These are phyloP conservation scores for Neoboletus subvelutipes DNA, from an alignment of 768 basidiomycete genomes.

Conservation along the genomic window DNA sequence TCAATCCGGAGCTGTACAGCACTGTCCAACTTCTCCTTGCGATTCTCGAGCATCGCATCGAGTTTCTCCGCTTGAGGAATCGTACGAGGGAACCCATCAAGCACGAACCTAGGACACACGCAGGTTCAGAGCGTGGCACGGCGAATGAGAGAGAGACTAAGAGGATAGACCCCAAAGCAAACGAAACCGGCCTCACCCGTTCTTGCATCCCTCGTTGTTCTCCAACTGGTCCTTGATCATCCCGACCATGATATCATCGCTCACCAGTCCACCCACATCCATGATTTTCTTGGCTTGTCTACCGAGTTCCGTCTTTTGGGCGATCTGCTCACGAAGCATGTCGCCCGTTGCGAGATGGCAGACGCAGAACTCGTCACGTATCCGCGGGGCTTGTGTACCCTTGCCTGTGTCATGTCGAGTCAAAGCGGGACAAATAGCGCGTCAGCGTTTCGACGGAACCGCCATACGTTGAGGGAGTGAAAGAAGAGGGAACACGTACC, in stretches of 20 bases:
- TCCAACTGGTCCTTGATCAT: constrained; percentile 97
- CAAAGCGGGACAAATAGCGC: neutral
- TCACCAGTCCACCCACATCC: constrained; percentile 93
- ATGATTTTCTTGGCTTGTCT: constrained; percentile 95
- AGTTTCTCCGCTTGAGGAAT: constrained; percentile 96
- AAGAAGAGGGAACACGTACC: constrained; percentile 50
- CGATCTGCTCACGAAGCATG: constrained; percentile 95
- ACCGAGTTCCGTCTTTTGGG: constrained; percentile 83
- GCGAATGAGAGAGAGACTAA: neutral
- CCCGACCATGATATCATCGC: constrained; percentile 95
- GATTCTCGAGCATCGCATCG: constrained; percentile 79
- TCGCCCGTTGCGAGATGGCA: constrained; percentile 99
- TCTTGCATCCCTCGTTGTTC: constrained; percentile 89
- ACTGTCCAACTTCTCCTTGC: constrained; percentile 88
- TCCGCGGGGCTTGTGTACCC: constrained; percentile 95
- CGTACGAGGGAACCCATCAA: constrained; percentile 99
- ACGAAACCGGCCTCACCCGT: constrained; percentile 69
- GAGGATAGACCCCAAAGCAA: neutral
- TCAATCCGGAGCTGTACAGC: constrained; percentile 91
- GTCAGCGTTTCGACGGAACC: neutral
- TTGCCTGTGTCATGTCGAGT: constrained; percentile 59
- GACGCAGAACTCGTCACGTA: constrained; percentile 90
- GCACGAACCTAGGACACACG: constrained; percentile 70
- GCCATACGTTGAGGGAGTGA: no score
- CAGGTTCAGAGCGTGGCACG: neutral